phyloP scores from a whole-genome alignment of 495 filamentous ascomycete species.

The Talaromyces wortmannii region DNA sequence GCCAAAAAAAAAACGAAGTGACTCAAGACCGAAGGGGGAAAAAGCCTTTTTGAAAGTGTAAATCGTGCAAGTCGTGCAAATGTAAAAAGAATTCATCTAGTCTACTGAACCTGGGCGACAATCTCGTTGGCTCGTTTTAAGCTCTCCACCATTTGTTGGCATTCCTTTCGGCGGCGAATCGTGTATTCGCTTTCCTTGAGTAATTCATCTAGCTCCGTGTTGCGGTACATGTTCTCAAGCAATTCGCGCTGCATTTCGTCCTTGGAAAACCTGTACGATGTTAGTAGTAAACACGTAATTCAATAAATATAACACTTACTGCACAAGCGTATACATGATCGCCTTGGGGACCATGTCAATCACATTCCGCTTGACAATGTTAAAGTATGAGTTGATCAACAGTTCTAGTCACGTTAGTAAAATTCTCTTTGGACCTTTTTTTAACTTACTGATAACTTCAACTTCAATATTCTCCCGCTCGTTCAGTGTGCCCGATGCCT shows the following conservation, averaged over 20 bases:
- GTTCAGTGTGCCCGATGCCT: conserved; percentile 84
- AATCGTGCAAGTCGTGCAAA: neutral
- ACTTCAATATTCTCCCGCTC: conserved; percentile 94
- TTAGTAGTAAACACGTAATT: neutral
- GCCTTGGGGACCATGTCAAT: conserved; percentile 99
- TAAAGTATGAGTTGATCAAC: conserved; percentile 93
- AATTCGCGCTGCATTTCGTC: conserved; percentile 99
- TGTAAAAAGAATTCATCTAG: neutral
- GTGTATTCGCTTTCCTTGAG: conserved; percentile 99
- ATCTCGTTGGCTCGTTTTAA: conserved; percentile 86
- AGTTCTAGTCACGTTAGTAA: conserved; percentile 55
- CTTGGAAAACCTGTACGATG: conserved; percentile 67
- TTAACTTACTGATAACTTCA: conserved; percentile 91
- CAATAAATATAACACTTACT: conserved; percentile 49
- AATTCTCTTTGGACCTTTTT: neutral
- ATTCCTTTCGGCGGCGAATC: conserved; percentile 89
- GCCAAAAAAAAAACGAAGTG: neutral
- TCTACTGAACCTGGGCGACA: conserved; percentile 90
- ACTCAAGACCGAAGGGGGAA: neutral
- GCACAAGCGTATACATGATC: conserved; percentile 94
- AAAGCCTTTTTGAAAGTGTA: conserved; percentile 1
- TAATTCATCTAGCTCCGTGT: conserved; percentile 81
- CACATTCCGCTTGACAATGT: conserved; percentile 96
- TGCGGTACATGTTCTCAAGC: conserved; percentile 95
- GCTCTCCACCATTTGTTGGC: conserved; percentile 97